Evolutionary conservation across 2,329 filamentous ascomycete genomes (phyloP), one percentile per base, ranked within the genome.

Genomic region (Eutypella sp.): DNA sequence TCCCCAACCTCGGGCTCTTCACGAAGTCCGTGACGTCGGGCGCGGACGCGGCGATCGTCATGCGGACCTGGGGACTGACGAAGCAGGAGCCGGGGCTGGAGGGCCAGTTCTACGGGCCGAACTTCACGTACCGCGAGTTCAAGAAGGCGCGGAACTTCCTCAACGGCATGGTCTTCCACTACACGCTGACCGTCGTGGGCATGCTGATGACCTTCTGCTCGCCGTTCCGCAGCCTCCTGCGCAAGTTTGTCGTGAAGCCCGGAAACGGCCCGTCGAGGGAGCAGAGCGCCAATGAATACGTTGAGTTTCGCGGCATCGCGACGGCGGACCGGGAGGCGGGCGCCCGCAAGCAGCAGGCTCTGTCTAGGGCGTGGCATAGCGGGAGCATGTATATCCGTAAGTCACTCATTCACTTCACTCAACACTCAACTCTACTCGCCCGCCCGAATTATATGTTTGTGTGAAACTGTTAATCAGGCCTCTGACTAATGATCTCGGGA

Each of bases 341-440:
- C 4, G 52, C 51, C 4, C 59, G 59, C 13, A 70, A 80, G 65
- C 71, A 80, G 65, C 71, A 75, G 55, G 83, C 79, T 0, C 75
- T 73, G 41, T 76, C 73, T 43, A 74, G 73, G 43, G 74, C 80
- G 34, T 69, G 72, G 54, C 82, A 73, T 52, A 64, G 73, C 4
- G 84, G 85, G 3, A 77, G 78, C 55, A 71, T 82, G 60, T 92
- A 91, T 62, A 67, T 70, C n/a, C 65, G 80, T 84, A 62, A 76
- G 81, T 53, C 13, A 27, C 6, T 7, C 6, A n/a, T n/a, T n/a
- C n/a, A n/a, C n/a, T n/a, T n/a, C n/a, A n/a, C n/a, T n/a, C n/a
- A n/a, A n/a, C n/a, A n/a, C n/a, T n/a, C n/a, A n/a, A n/a, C n/a
- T n/a, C n/a, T n/a, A n/a, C n/a, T n/a, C n/a, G n/a, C n/a, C n/a